Base-by-base conservation (phyloP, 805 yeast species). In the Tetrapisispora taiwanensis region DNA sequence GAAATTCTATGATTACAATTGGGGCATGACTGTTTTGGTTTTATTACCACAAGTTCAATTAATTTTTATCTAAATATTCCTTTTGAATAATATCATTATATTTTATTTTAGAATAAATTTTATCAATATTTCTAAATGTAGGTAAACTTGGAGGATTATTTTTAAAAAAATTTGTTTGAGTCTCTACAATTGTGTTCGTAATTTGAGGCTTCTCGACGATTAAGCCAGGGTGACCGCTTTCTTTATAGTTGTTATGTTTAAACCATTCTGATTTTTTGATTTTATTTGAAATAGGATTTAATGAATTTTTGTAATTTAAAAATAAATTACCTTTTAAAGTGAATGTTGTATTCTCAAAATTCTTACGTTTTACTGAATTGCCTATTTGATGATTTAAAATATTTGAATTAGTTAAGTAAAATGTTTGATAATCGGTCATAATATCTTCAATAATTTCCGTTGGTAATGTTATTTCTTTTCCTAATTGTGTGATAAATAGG, bases 61-160 rank as follows among this genome's bases (percentile, higher is more conserved):
- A 7, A 10, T 28, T 14, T 20, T 31, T 39, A 24, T 39, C 20
- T 26, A 24, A 22, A 26, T 39, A 41, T 14, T 49, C 52, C 19
- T 48, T 48, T 14, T 46, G 39, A 26, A 47, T 43, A 15, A 34
- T 38, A 27, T 50, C 52, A 20, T 38, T 42, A 35, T 43, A 48
- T 41, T 66, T 68, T 1, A 75, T 65, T 12, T 74, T 65, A 18
- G 67, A 63, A 43, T 67, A 66, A 5, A 84, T 82, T 56, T 76
- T 78, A 50, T 83, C 89, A 8, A 80, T 77, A 54, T 79, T 78
- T 49, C 71, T 75, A 58, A 80, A 80, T 4, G 70, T 65, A 1
- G 89, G 90, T 19, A 78, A 46, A 1, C 61, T 51, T 7, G 70
- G 65, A 1, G 54, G 43, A 17, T 44, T 48, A 30, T 52, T 40